A percentile compares a stretch with the other conserved stretches of the same genome.
Evolutionary conservation across 1,284 basidiomycete species (phyloP).

Genomic region (Austroboletus olivaceoglutinosus): DNA sequence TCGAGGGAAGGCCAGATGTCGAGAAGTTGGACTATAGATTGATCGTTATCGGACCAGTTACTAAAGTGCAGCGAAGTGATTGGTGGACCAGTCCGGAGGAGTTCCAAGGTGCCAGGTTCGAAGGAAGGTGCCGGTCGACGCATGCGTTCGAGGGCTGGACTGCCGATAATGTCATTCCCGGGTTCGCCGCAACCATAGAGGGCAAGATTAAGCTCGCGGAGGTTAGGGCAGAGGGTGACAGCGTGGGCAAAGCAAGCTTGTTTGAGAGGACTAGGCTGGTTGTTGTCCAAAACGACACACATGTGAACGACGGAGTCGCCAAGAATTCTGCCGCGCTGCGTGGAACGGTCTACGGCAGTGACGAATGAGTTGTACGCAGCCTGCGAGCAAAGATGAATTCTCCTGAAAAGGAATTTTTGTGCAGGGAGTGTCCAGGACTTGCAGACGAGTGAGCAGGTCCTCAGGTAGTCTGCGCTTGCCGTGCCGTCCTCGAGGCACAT

Average conservation of each 20-base stretch:
- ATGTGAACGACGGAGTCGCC: slow-evolving; percentile 52
- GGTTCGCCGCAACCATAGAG: slow-evolving; percentile 56
- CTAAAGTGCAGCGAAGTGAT: slow-evolving; percentile 58
- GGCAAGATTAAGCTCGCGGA: slow-evolving; percentile 53
- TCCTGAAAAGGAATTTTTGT: slow-evolving; percentile 62
- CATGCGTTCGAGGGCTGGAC: slow-evolving; percentile 46
- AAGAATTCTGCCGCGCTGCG: slow-evolving; percentile 48
- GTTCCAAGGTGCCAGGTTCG: slow-evolving; percentile 48
- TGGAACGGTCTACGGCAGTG: slow-evolving; percentile 46
- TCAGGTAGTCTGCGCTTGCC: slow-evolving; percentile 45
- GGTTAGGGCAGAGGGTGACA: slow-evolving; percentile 55
- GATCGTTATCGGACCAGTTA: slow-evolving; percentile 66
- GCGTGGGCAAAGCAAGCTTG: slow-evolving; percentile 56
- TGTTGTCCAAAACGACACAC: slow-evolving; percentile 59
- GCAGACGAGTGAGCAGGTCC: slow-evolving; percentile 59
- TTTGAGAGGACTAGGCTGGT: slow-evolving; percentile 57
- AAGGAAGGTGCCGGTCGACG: slow-evolving; percentile 53
- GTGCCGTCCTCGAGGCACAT: slow-evolving; percentile 43
- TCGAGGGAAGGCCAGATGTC: slow-evolving; percentile 56
- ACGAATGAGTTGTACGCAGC: slow-evolving; percentile 53
- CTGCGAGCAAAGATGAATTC: slow-evolving; percentile 52
- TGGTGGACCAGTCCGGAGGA: slow-evolving; percentile 52
- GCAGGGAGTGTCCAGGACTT: slow-evolving; percentile 58
- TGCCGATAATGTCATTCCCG: slow-evolving; percentile 46
- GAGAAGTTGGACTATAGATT: slow-evolving; percentile 59